Evolutionary conservation across 371 early-diverging fungal genomes (phyloP), one percentile per base, ranked within the genome.

Genomic region (Rhizomucor pusillus): DNA sequence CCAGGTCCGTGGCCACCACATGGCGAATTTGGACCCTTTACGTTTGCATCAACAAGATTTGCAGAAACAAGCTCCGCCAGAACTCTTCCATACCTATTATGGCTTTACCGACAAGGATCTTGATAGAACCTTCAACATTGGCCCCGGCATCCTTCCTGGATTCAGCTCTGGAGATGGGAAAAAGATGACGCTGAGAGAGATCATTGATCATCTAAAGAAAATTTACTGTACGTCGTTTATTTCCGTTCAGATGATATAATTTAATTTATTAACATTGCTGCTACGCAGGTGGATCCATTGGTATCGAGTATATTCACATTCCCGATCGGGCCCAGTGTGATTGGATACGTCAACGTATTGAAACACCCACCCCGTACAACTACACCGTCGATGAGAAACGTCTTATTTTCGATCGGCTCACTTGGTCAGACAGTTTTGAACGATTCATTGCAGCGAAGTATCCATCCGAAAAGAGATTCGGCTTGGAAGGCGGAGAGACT

Each of bases 271-370:
- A n/a, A n/a, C n/a, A n/a, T n/a, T n/a, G n/a, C n/a, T n/a, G n/a
- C n/a, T n/a, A n/a, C n/a, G n/a, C 19, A 87, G 89, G 86, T 66
- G 91, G 93, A 44, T 81, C 91, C 20, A 86, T 97, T 60, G 98
- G 97, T 71, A 87, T 94, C 50, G 98, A 98, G 68, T 98, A 96
- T 81, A 90, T 92, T 54, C 99, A 98, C 74, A 98, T 97, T 61
- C 91, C 95, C 53, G 96, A 97, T 71, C 90, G 94, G 57, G 82
- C 77, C 18, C 91, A 90, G 67, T 97, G 98, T 72, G 95, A 98
- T 81, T 98, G 99, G 99, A 87, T 98, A 59, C 85, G 96, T 47
- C 76, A 83, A 60, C 86, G 89, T 50, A 79, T 98, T 54, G 99
- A 98, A 77, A 91, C 88, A 40, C 94, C 94, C 48, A 67, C 80